phyloP scores from a whole-genome alignment of 2,329 filamentous ascomycete genomes.

The Fusarium abutilonis region DNA sequence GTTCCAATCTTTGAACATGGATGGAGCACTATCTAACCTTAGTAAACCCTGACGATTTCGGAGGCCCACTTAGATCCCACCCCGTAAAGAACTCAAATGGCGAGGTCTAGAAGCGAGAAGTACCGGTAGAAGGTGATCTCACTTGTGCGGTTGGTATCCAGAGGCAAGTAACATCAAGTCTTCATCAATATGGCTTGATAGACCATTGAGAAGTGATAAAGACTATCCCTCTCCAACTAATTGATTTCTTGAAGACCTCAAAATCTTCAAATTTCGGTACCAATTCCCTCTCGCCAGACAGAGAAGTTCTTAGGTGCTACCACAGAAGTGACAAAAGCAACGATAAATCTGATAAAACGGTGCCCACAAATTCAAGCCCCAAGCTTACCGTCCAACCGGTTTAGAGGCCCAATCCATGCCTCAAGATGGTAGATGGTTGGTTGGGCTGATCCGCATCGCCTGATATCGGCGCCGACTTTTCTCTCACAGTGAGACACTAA shows the following conservation, averaged over 20 bases:
- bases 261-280: too few relatives aligned
- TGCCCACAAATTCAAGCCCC: too few relatives aligned
- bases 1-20: slow-evolving; percentile 10
- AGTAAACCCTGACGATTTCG: not conserved
- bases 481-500: slow-evolving; percentile 36
- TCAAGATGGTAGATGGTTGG: not conserved
- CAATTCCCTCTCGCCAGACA: too few relatives aligned
- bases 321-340: too few relatives aligned
- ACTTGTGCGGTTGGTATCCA: not conserved
- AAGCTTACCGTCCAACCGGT: not conserved
- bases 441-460: slow-evolving; percentile 14
- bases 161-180: too few relatives aligned
- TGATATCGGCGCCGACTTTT: slow-evolving; percentile 13
- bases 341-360: too few relatives aligned
- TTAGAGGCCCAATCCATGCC: not conserved
- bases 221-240: too few relatives aligned
- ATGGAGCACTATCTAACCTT: not conserved
- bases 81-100: not conserved
- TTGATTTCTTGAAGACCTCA: too few relatives aligned
- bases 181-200: too few relatives aligned
- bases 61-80: slow-evolving; percentile 20
- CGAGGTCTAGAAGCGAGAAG: not conserved
- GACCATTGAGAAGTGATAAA: too few relatives aligned
- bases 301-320: too few relatives aligned
- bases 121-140: not conserved